Percentiles rank a stretch among this genome's conserved stretches.
Conservation (phyloP, 192 early-diverging fungal species). For the Rhizophagus clarus region DNA sequence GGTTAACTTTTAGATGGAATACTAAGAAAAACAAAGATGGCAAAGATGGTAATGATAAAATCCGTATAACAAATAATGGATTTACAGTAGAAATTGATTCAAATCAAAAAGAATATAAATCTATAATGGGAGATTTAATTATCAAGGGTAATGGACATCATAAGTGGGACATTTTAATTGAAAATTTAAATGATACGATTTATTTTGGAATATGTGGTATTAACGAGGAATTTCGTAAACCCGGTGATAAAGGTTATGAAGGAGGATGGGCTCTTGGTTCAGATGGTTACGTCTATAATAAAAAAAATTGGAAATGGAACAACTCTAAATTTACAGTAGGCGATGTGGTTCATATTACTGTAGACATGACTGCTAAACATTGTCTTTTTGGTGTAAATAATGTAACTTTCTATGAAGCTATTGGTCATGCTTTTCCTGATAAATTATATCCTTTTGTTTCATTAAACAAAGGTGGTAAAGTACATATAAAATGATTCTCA, state of each 20-base stretch:
- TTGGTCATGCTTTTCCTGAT: slow-evolving; percentile 13
- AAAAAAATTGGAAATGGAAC: background rate
- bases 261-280: background rate
- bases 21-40: too few relatives aligned
- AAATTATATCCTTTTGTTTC: slow-evolving; percentile 24
- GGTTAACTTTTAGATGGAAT: background rate
- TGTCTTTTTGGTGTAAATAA: slow-evolving; percentile 11
- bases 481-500: background rate
- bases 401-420: background rate
- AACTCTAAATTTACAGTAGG: background rate
- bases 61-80: background rate
- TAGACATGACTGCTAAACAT: slow-evolving; percentile 27
- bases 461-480: background rate
- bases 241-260: background rate
- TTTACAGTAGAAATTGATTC: background rate
- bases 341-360: slow-evolving; percentile 1
- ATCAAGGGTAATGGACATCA: background rate
- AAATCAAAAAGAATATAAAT: background rate
- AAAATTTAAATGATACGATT: background rate
- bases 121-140: background rate
- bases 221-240: background rate
- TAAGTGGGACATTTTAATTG: slow-evolving; percentile 17
- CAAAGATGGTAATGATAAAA: too few relatives aligned
- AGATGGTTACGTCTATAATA: background rate
- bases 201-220: slow-evolving; percentile 10